Evolutionary conservation across 192 early-diverging fungal species (phyloP).

Genomic region (Dispira parvispora): DNA sequence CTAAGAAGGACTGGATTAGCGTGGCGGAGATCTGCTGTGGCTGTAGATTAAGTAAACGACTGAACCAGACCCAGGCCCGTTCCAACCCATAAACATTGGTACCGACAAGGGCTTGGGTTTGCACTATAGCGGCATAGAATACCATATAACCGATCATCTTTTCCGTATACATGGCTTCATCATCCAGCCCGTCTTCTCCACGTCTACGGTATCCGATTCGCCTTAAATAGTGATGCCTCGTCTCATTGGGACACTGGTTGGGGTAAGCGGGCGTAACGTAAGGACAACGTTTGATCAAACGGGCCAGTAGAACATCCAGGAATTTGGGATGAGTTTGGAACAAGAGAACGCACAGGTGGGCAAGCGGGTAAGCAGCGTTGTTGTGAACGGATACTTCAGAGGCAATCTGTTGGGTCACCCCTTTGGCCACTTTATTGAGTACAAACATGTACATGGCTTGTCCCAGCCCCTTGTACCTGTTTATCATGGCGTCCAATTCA

Average conservation of each 20-base stretch:
- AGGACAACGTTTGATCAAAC: constrained; percentile 48
- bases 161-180: constrained; percentile 39
- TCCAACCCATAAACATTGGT: constrained; percentile 31
- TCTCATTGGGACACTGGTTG: neutral
- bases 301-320: constrained; percentile 37
- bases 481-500: neutral
- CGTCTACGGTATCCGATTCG: constrained; percentile 23
- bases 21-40: constrained; percentile 45
- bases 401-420: constrained; percentile 42
- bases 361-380: constrained; percentile 44
- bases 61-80: constrained; percentile 56
- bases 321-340: constrained; percentile 37
- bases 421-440: neutral
- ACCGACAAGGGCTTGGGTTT: constrained; percentile 27
- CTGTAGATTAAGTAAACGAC: constrained; percentile 46
- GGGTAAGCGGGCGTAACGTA: constrained; percentile 51
- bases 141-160: constrained; percentile 48
- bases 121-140: constrained; percentile 50
- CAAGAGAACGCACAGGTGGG: constrained; percentile 39
- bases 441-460: neutral
- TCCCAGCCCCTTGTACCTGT: neutral
- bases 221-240: constrained; percentile 15
- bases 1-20: constrained; percentile 41
- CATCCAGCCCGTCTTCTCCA: constrained; percentile 27
- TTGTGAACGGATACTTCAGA: constrained; percentile 43